phyloP scores from a whole-genome alignment of 225 moss, liverwort and hornwort genomes.

The Straminergon stramineum region DNA sequence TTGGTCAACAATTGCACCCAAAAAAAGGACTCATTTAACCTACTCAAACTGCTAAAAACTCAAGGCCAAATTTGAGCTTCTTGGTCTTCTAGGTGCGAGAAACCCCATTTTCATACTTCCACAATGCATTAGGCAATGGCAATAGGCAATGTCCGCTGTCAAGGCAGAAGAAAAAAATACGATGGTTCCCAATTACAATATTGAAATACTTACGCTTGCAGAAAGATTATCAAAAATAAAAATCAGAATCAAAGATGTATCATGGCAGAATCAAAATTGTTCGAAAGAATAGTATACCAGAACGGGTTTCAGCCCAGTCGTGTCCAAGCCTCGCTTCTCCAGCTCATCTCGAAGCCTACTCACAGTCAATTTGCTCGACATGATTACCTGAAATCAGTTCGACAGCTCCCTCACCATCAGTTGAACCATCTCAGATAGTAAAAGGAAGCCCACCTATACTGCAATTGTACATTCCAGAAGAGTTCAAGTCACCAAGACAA shows the following conservation, averaged over 20 bases:
- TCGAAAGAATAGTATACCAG: conserved; percentile 33
- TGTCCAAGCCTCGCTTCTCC: conserved; percentile 63
- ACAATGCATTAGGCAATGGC: neutral
- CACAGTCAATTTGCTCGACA: conserved; percentile 68
- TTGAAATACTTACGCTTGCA: neutral
- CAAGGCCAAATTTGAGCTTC: neutral
- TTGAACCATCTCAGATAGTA: neutral
- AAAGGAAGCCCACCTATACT: neutral
- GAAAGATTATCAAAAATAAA: neutral
- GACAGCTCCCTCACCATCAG: neutral
- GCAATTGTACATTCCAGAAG: neutral
- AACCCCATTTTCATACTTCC: neutral
- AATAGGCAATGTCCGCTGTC: neutral
- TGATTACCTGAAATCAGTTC: conserved; percentile 13
- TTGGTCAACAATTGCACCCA: neutral
- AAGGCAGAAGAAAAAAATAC: neutral
- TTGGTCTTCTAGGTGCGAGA: neutral
- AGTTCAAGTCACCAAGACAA: neutral
- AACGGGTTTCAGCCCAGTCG: conserved; percentile 56
- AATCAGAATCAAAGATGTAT: neutral
- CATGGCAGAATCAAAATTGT: neutral
- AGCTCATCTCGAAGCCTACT: conserved; percentile 59
- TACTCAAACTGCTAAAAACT: neutral
- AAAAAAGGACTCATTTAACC: neutral
- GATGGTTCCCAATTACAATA: neutral